A percentile compares a stretch with the other conserved stretches of the same genome.
phyloP scores from a whole-genome alignment of 768 basidiomycete species.

The Fomitopsis serialis region DNA sequence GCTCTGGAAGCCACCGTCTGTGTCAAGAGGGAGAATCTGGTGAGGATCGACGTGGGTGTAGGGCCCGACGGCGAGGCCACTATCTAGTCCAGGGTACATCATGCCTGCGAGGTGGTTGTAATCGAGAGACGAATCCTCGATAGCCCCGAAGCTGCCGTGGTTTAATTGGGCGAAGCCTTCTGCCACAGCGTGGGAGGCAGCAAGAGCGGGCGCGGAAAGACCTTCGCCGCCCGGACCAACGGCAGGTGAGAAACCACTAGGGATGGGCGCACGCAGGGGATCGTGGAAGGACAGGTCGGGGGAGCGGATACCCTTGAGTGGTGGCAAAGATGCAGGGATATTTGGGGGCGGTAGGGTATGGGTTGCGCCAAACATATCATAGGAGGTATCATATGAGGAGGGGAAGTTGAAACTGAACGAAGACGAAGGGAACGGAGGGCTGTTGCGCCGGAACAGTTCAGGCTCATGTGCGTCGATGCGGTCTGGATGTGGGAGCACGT shows the following conservation, averaged over 20 bases:
- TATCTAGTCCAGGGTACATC: conserved; percentile 48
- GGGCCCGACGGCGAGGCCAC: conserved; percentile 31
- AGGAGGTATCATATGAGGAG: conserved; percentile 50
- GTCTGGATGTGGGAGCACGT: conserved; percentile 31
- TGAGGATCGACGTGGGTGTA: conserved; percentile 89
- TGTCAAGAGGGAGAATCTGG: conserved; percentile 62
- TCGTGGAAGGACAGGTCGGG: conserved; percentile 15
- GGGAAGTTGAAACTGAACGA: conserved; percentile 72
- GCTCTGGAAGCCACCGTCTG: conserved; percentile 38
- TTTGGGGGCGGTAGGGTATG: conserved; percentile 23
- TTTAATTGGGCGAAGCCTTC: conserved; percentile 68
- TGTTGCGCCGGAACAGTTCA: conserved; percentile 27
- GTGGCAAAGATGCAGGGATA: conserved; percentile 25
- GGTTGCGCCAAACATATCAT: conserved; percentile 32
- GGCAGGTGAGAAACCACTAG: conserved; percentile 17
- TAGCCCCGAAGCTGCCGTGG: conserved; percentile 39
- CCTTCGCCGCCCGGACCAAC: conserved; percentile 33
- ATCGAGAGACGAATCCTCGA: conserved; percentile 55
- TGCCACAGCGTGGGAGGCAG: conserved; percentile 64
- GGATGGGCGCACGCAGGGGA: conserved; percentile 16
- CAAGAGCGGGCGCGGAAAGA: conserved; percentile 58
- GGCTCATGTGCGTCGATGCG: conserved; percentile 30
- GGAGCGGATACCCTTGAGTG: conserved; percentile 11
- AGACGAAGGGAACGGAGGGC: conserved; percentile 55
- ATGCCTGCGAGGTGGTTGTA: conserved; percentile 65